Percentiles rank a stretch among this genome's conserved stretches.
These are phyloP conservation scores for Penicillium sp. DNA, from an alignment of 2,329 filamentous ascomycete species.

Conservation along the genomic window DNA sequence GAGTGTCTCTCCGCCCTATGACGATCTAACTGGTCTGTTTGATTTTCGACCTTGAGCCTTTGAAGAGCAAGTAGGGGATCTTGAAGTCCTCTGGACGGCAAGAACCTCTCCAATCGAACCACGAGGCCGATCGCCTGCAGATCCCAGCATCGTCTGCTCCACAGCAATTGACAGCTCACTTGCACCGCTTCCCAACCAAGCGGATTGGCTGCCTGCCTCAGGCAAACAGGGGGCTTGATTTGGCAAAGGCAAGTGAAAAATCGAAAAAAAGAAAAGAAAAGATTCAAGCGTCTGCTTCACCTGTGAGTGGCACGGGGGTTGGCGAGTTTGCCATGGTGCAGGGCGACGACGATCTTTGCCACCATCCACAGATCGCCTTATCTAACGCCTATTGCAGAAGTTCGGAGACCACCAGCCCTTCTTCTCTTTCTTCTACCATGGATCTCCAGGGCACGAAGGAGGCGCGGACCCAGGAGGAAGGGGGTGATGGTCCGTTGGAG, in stretches of 20 bases:
- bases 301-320: constrained; percentile 1
- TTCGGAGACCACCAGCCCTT: background rate
- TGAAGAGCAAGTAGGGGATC: background rate
- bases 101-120: constrained; percentile 6
- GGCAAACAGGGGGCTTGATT: constrained; percentile 21
- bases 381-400: constrained; percentile 14
- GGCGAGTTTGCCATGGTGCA: constrained; percentile 4
- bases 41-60: background rate
- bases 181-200: constrained; percentile 22
- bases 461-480: constrained; percentile 36
- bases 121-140: constrained; percentile 22
- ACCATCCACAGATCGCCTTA: constrained; percentile 5
- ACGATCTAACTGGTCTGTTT: background rate
- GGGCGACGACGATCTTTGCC: constrained; percentile 6
- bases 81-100: background rate
- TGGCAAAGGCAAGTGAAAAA: constrained; percentile 9
- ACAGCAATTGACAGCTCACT: constrained; percentile 26
- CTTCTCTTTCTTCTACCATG: constrained; percentile 24
- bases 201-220: constrained; percentile 27
- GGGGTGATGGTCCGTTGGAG: constrained; percentile 32
- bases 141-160: constrained; percentile 20
- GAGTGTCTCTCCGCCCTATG: no score
- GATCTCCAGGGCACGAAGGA: constrained; percentile 41
- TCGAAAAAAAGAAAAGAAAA: no score
- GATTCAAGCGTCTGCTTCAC: background rate